Base-by-base conservation (phyloP, 164 flowering plant species). In the Annona cherimola region DNA sequence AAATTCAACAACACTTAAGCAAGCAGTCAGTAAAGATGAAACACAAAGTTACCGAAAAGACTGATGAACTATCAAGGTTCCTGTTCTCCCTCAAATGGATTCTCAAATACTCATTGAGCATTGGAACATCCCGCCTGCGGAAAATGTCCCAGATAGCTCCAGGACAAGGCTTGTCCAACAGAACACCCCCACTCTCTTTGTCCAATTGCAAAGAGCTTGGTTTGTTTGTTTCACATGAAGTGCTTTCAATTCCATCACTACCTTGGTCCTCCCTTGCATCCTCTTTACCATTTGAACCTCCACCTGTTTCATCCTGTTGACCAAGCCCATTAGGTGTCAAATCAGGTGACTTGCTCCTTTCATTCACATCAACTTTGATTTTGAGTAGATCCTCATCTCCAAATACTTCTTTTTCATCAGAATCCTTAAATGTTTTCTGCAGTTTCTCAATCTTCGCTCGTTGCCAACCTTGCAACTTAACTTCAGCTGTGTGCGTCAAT, bases 101-200 rank as follows among this genome's bases (percentile, higher is more conserved):
- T 79, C 54, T 80, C 76, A 93, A 66, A 82, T 89, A 95, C 74
- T 91, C 90, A 60, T 73, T 78, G 71, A 95, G 71, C 78, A 85
- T 90, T 62, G 92, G 88, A 75, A 85, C 87, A 85, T 95, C 99
- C 82, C 88, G 83, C 60, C 91, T 83, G 12, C 92, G 89, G 67
- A 93, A 95, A 69, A 95, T 83, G 81, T 93, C 96, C 98, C 97
- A 95, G 72, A 78, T 69, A 68, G 84, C 89, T 75, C 92, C 97
- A 19, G 87, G 80, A 68, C 39, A 69, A 69, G 80, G 68, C 55
- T 79, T 78, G 63, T 66, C 78, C 6, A 76, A 45, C 42, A 45
- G 14, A 67, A 35, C 68, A 54, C 69, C 75, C 42, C 54, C 82
- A 71, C 63, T 54, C 44, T 69, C 79, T 71, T 45, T 61, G 44